Evolutionary conservation across 768 basidiomycete genomes (phyloP).

Genomic region (Xanthoconium purpureum): DNA sequence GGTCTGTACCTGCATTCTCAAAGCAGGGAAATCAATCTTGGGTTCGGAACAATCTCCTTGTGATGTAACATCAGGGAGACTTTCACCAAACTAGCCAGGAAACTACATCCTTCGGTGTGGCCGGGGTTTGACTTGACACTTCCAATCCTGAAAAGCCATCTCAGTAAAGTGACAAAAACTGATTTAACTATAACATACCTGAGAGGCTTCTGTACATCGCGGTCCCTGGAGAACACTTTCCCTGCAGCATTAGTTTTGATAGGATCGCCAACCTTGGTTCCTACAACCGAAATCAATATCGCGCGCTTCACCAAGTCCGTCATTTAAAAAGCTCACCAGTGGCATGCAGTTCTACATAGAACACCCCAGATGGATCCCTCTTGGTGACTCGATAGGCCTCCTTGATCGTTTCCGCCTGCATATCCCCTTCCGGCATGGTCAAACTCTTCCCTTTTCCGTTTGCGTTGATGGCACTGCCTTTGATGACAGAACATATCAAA

Average conservation of each 20-base stretch:
- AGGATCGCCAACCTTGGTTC: constrained; percentile 47
- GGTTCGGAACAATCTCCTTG: constrained; percentile 30
- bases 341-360: constrained; percentile 50
- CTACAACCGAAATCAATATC: constrained; percentile 8
- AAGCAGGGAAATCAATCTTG: constrained; percentile 23
- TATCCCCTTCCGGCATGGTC: constrained; percentile 35
- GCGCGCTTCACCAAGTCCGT: neutral
- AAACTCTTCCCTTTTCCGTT: constrained; percentile 34
- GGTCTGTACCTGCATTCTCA: constrained; percentile 28
- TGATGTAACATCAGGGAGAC: constrained; percentile 32
- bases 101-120: constrained; percentile 30
- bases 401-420: constrained; percentile 34
- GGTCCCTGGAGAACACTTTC: constrained; percentile 27
- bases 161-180: neutral
- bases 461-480: constrained; percentile 33
- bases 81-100: constrained; percentile 35
- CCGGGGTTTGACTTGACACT: constrained; percentile 28
- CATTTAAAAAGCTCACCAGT: constrained; percentile 33
- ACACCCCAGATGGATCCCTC: constrained; percentile 38
- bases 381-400: constrained; percentile 30
- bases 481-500: constrained; percentile 29
- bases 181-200: constrained; percentile 3
- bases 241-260: constrained; percentile 51
- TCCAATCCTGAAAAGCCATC: constrained; percentile 17
- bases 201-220: constrained; percentile 16